These are phyloP conservation scores for Avicennia marina DNA, from an alignment of 257 asterid genomes.

Conservation along the genomic window DNA sequence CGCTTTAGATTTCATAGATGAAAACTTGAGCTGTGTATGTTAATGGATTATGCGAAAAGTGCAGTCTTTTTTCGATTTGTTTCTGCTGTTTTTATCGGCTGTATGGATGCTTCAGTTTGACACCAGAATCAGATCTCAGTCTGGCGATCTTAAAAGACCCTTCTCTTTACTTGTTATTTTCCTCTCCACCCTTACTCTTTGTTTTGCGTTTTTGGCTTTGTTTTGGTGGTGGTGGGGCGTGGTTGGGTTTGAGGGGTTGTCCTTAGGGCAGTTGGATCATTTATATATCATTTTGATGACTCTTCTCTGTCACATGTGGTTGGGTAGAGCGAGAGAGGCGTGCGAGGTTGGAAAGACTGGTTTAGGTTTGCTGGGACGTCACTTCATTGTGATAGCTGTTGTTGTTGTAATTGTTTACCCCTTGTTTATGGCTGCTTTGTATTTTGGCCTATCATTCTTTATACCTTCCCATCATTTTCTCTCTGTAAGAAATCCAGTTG, in stretches of 20 bases:
- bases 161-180: not conserved
- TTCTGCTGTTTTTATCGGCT: not conserved
- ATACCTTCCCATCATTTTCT: not conserved
- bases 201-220: not conserved
- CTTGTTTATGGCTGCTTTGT: not conserved
- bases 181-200: not conserved
- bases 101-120: not conserved
- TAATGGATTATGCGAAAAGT: not conserved
- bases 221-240: not conserved
- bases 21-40: not conserved
- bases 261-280: not conserved
- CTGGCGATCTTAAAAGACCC: not conserved
- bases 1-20: not conserved
- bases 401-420: conserved; percentile 13
- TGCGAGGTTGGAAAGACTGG: not conserved
- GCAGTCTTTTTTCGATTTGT: not conserved
- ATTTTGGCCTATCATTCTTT: not conserved
- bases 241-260: too few relatives aligned
- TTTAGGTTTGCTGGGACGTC: conserved; percentile 33
- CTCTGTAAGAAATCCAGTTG: too few relatives aligned
- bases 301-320: not conserved
- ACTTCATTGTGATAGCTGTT: conserved; percentile 10
- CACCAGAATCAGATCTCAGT: not conserved
- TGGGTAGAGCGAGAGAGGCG: not conserved
- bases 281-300: not conserved